Evolutionary conservation across 495 filamentous ascomycete genomes (phyloP), one percentile per base, ranked within the genome.

Genomic region (Terfezia boudieri): DNA sequence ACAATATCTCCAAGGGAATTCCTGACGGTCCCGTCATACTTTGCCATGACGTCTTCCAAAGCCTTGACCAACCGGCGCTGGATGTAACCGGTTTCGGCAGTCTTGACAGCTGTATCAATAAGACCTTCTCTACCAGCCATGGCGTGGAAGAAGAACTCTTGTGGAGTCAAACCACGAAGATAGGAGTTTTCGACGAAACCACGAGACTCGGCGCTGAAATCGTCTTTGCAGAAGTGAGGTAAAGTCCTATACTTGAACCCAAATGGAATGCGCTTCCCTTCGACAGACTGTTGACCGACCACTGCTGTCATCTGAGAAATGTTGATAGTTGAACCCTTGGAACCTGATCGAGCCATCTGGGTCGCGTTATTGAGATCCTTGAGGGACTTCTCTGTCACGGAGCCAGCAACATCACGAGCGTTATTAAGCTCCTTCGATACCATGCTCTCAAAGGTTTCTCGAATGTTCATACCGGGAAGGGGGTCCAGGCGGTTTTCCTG

Each of bases 81-180:
- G 59, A 99, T 96, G 67, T 99, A 99, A 70, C 90, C 90, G 46
- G 90, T 99, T 65, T 99, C 90, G 37, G 90, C 90, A 57, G 90
- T 99, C 75, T 99, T 99, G 65, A 99, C 90, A 61, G 90, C 90
- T 20, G 90, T 99, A 76, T 99, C 90, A 61, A 99, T 99, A 49
- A 99, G 74, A 90, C 90, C 90, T 69, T 99, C 90, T 71, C 90
- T 81, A 83, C 90, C 90, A 71, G 90, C 90, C 90, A 99, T 99
- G 59, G 90, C 90, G 71, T 99, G 90, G 75, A 99, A 99, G 74
- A 94, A 99, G 68, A 96, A 99, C 61, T 99, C 90, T 1, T 83
- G 82, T 2, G 90, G 88, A 0, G 90, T 99, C 56, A 99, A 70
- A 37, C 90, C 90, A 73, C 90, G 83, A 32, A 99, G 77, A 61